phyloP scores from a whole-genome alignment of 805 yeast genomes.

The Torulaspora maleeae region DNA sequence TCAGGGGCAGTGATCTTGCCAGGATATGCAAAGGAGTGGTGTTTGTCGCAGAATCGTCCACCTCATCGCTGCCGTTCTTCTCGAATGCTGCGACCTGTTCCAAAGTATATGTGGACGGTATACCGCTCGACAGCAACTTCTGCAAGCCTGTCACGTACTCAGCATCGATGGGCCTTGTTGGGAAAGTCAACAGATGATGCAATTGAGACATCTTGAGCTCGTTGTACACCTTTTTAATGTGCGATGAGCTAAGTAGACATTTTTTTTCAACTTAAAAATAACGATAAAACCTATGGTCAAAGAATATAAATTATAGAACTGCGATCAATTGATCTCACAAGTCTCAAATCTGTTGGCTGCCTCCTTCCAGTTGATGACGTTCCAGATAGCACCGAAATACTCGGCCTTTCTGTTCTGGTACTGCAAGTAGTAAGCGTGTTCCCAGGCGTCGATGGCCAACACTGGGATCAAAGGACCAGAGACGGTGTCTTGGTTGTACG shows the following conservation, averaged over 20 bases:
- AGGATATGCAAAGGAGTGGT: slow-evolving; percentile 79
- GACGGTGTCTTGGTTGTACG: slow-evolving; percentile 83
- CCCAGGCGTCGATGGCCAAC: slow-evolving; percentile 94
- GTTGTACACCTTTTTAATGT: not conserved
- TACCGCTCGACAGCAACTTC: slow-evolving; percentile 52
- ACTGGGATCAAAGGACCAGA: slow-evolving; percentile 65
- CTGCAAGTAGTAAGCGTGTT: slow-evolving; percentile 92
- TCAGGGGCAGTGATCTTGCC: slow-evolving; percentile 45
- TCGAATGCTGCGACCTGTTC: slow-evolving; percentile 67
- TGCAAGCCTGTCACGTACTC: slow-evolving; percentile 45
- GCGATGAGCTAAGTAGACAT: slow-evolving; percentile 2
- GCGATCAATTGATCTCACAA: slow-evolving; percentile 8
- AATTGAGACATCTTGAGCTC: slow-evolving; percentile 54
- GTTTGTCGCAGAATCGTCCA: slow-evolving; percentile 41
- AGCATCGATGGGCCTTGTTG: slow-evolving; percentile 48
- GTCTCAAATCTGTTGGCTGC: slow-evolving; percentile 67
- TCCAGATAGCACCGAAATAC: slow-evolving; percentile 92
- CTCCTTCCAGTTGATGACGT: slow-evolving; percentile 88
- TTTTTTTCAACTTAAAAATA: not conserved
- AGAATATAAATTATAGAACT: not conserved
- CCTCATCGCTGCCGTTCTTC: slow-evolving; percentile 33
- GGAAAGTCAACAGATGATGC: slow-evolving; percentile 56
- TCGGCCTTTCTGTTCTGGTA: slow-evolving; percentile 88
- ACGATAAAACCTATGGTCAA: not conserved
- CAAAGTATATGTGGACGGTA: slow-evolving; percentile 77